Conservation (phyloP, 306 rosid species). For the Vigna hirtella region DNA sequence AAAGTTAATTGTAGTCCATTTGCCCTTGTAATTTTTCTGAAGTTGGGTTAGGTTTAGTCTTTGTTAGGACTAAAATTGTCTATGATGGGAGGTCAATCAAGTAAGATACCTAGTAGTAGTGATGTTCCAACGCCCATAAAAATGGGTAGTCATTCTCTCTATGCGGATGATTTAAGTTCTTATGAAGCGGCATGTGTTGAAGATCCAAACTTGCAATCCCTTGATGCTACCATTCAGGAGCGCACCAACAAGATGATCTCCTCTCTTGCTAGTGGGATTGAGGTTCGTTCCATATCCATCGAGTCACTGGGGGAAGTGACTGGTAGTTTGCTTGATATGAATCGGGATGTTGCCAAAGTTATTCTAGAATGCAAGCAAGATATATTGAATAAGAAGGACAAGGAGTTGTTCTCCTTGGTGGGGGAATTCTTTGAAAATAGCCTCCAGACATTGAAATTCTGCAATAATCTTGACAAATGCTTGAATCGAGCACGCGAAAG, state of each 20-base stretch:
- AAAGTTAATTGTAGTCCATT: neutral
- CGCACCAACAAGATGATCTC: slow-evolving; percentile 70
- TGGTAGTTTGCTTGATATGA: slow-evolving; percentile 75
- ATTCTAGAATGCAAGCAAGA: slow-evolving; percentile 74
- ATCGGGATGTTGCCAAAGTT: slow-evolving; percentile 73
- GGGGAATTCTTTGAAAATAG: slow-evolving; percentile 77
- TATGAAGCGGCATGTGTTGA: slow-evolving; percentile 75
- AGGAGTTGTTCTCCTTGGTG: slow-evolving; percentile 61
- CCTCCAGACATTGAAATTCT: slow-evolving; percentile 68
- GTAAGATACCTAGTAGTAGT: slow-evolving; percentile 51
- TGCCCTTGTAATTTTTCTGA: neutral
- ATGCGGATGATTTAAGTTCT: slow-evolving; percentile 65
- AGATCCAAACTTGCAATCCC: slow-evolving; percentile 70
- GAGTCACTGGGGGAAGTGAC: slow-evolving; percentile 75
- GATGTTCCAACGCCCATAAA: slow-evolving; percentile 51
- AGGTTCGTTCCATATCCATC: slow-evolving; percentile 67
- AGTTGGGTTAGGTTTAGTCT: slow-evolving; percentile 27
- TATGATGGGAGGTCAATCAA: slow-evolving; percentile 78
- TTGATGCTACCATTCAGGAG: slow-evolving; percentile 71
- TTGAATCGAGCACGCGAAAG: slow-evolving; percentile 61
- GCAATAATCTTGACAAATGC: slow-evolving; percentile 73
- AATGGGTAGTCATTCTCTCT: slow-evolving; percentile 54
- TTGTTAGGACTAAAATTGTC: slow-evolving; percentile 28
- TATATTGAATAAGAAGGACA: slow-evolving; percentile 68
- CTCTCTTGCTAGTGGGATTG: slow-evolving; percentile 69